Percentiles rank a stretch among this genome's conserved stretches.
phyloP scores from a whole-genome alignment of 805 yeast species.

The Barnettozyma siamensis region DNA sequence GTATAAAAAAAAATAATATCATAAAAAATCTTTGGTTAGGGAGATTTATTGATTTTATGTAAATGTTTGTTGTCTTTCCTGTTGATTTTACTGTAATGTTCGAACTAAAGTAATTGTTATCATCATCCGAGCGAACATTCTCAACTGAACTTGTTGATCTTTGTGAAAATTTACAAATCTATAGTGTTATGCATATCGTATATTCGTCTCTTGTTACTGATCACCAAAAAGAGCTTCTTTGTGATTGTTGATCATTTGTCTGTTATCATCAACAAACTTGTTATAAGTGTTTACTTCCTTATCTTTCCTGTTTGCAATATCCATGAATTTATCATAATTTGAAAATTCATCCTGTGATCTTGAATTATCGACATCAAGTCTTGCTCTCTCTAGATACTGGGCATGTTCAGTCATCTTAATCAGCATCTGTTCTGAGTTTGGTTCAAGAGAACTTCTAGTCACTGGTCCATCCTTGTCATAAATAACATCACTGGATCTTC shows the following conservation, averaged over 20 bases:
- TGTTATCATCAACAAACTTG: constrained; percentile 16
- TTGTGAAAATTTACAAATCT: no score
- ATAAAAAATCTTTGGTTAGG: constrained; percentile 12
- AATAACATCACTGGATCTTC: constrained; percentile 5
- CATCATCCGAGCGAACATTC: no score
- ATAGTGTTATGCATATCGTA: neutral
- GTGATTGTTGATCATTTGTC: neutral
- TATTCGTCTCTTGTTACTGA: neutral
- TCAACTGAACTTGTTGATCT: no score
- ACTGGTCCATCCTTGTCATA: neutral
- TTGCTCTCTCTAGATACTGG: constrained; percentile 15
- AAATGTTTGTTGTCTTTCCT: neutral
- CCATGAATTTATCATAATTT: constrained; percentile 19
- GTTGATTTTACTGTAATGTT: neutral
- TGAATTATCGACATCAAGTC: constrained; percentile 9
- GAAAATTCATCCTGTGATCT: constrained; percentile 6
- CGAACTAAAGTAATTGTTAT: neutral
- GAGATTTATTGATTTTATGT: constrained; percentile 7
- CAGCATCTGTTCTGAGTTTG: constrained; percentile 6
- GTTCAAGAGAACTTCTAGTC: neutral
- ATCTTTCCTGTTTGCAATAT: constrained; percentile 16
- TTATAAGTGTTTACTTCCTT: constrained; percentile 12
- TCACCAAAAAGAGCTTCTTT: constrained; percentile 1
- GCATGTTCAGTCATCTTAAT: constrained; percentile 17
- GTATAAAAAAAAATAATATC: constrained; percentile 11